Percentiles rank a stretch among this genome's conserved stretches.
Conservation (phyloP, 176 grass and related monocot genomes). For the Dendrocalamus sinicus region DNA sequence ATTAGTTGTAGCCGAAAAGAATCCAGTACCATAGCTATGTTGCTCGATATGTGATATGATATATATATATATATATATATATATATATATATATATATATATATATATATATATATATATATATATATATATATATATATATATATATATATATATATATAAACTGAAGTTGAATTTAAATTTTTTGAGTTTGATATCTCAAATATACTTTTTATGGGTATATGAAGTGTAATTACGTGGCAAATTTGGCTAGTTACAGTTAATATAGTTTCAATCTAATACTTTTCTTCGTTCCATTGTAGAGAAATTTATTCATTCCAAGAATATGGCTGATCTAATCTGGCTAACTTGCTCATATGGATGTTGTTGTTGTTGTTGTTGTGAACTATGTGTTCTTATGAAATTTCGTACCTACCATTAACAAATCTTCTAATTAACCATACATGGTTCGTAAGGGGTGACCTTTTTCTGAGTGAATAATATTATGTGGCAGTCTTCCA, state of each 20-base stretch:
- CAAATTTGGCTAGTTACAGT: not conserved
- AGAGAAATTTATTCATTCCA: not conserved
- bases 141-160: too few relatives aligned
- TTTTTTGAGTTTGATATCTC: too few relatives aligned
- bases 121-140: too few relatives aligned
- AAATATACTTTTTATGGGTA: too few relatives aligned
- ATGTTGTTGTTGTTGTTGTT: not conserved
- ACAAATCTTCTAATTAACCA: conserved; percentile 11
- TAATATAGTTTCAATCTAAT: not conserved
- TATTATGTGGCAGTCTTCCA: not conserved
- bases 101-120: too few relatives aligned
- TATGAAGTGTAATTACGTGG: too few relatives aligned
- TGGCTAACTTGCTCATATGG: not conserved
- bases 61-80: too few relatives aligned
- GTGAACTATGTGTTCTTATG: conserved; percentile 8
- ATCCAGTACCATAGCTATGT: too few relatives aligned
- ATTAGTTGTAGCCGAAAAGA: too few relatives aligned
- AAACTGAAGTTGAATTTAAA: too few relatives aligned
- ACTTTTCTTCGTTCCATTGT: not conserved
- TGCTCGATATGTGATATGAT: not conserved
- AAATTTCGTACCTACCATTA: conserved; percentile 19
- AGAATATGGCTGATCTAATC: not conserved
- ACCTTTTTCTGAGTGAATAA: not conserved
- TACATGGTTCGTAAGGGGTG: not conserved
- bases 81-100: too few relatives aligned